Percentiles rank a stretch among this genome's conserved stretches.
Evolutionary conservation across 139 green algal genomes (phyloP).

Genomic region (Spirogloea muscicola): DNA sequence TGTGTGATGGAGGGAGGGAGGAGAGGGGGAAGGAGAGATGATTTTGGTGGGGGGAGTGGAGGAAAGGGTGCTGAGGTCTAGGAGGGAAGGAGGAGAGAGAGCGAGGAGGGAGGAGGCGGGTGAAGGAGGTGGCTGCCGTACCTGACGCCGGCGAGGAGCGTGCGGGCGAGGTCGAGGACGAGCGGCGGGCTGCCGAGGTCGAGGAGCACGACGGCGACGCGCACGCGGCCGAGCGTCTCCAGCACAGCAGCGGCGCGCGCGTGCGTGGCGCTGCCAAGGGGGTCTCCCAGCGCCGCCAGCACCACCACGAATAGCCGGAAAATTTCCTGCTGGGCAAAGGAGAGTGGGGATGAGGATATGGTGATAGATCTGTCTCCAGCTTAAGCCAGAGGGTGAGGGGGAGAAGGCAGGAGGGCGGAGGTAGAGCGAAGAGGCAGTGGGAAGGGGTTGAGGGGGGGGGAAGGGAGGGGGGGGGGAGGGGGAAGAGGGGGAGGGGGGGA

Average conservation of each 20-base stretch:
- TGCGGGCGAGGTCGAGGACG: conserved; percentile 25
- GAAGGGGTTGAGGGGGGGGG: not conserved
- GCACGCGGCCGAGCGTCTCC: conserved; percentile 39
- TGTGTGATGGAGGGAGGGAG: too few species aligned
- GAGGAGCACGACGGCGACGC: conserved; percentile 43
- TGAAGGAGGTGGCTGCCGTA: not conserved
- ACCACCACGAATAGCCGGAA: conserved; percentile 38
- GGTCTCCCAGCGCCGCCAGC: conserved; percentile 28
- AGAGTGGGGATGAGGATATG: too few species aligned
- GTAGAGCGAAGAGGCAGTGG: not conserved
- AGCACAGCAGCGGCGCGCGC: conserved; percentile 34
- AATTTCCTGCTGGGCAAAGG: too few species aligned
- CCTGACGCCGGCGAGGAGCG: conserved; percentile 40
- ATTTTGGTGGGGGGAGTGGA: too few species aligned
- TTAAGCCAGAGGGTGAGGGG: too few species aligned
- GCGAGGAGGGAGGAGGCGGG: not conserved
- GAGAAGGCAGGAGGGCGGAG: too few species aligned
- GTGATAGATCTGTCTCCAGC: too few species aligned
- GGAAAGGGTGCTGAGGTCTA: not conserved
- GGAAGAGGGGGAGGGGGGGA: not conserved
- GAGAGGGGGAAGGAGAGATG: too few species aligned
- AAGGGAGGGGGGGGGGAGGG: not conserved
- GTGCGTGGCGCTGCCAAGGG: not conserved
- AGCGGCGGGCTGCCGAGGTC: conserved; percentile 39
- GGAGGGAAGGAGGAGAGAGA: not conserved